Evolutionary conservation across 768 basidiomycete genomes (phyloP), one percentile per base, ranked within the genome.

Genomic region (Nidularia pulvinata): DNA sequence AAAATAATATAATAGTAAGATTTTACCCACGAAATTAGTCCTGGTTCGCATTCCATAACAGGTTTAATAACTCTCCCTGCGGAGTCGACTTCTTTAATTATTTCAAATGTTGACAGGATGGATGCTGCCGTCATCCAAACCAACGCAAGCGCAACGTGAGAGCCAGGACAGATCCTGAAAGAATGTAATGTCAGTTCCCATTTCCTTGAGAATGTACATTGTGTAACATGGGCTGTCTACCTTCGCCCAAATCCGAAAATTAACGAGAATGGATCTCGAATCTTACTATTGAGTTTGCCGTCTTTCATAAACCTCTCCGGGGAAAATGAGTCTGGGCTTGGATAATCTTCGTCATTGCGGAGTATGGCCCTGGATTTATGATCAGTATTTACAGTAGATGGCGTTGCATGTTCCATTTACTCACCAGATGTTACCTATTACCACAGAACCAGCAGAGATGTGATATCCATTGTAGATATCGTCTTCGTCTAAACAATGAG

Each of bases 391-490:
- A 46, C 13, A 2, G 10, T 14, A 46, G 45, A 46, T 14, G 14
- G 25, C 14, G 1, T 14, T 13, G 11, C 39, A 42, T 42, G 11
- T 13, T 11, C 14, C 45, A 2, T 30, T 46, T 4, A 52, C 65
- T 11, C 50, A 69, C 74, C 73, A 75, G 33, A 63, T 54, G 50
- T 75, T 75, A 4, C 57, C 66, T 22, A 74, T 61, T 14, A 75
- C 65, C 1, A 72, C 54, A 1, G 75, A 62, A 13, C 66, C 75
- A 54, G 76, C 73, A 0, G 79, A 79, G 37, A 82, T 77, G 36
- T 65, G 65, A 53, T 74, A 72, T 1, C 76, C 79, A 2, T 74
- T 69, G 53, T 78, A 82, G 5, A 70, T 60, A 53, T 82, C 80
- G 46, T 82, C 77, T 53, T 69, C 65, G 7, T 59, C 65, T 6